Evolutionary conservation across 306 rosid genomes (phyloP), one percentile per base, ranked within the genome.

Genomic region (Malus asiatica): DNA sequence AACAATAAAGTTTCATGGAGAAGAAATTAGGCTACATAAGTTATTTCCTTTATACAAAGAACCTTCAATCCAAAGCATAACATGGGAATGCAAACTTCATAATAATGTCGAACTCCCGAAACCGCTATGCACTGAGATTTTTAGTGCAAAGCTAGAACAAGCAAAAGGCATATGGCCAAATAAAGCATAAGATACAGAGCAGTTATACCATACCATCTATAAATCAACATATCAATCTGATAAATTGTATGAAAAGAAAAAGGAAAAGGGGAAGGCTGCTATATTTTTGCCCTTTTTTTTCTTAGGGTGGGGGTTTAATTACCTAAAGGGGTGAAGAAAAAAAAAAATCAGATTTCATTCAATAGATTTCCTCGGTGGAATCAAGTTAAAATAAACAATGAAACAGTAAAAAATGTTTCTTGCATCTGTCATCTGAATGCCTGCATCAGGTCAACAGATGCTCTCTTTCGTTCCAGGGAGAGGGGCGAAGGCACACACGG

Each of bases 401-500:
- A 80, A 60, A n/a, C 79, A 68, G 42, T 19, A 74, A 68, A 68
- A 27, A 46, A 45, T 59, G 79, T 46, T 80, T 55, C 73, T 74
- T 51, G 75, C 70, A 68, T 74, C 75, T 22, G 29, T 75, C 75
- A 61, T 33, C 45, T 58, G 33, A 73, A 67, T 44, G 78, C 81
- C 81, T 68, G 74, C 67, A 45, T 81, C 78, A 88, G 66, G 90
- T 78, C 81, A 74, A 86, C 90, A 84, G 80, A 81, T 87, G 88
- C 66, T 83, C 90, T 46, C 73, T 29, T 84, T 83, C 76, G 77
- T 88, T 79, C 87, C 90, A 48, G 68, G 85, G 80, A 66, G 86
- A 71, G 57, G 89, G 82, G 61, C 92, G 88, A 60, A 80, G 87
- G 84, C 92, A 86, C 25, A 88, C 88, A 19, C 83, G 88, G 57